Conservation (phyloP, 2,329 filamentous ascomycete species). For the Hymenoscyphus infarciens region DNA sequence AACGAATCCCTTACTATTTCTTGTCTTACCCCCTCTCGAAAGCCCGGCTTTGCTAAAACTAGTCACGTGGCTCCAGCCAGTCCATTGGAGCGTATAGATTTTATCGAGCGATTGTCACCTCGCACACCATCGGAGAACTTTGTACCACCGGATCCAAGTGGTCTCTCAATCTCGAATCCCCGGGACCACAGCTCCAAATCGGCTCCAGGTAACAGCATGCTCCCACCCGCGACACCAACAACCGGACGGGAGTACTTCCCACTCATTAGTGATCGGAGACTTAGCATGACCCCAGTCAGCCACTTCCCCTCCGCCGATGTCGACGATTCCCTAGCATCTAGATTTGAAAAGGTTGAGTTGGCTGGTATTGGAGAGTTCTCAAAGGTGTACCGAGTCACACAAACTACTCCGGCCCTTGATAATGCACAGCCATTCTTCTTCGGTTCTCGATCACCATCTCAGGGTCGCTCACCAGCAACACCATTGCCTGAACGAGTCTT, state of each 20-base stretch:
- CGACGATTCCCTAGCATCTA: conserved; percentile 67
- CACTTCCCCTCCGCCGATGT: conserved; percentile 67
- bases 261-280: conserved; percentile 55
- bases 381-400: conserved; percentile 77
- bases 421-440: conserved; percentile 41
- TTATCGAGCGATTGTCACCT: conserved; percentile 52
- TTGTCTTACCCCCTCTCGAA: conserved; percentile 36
- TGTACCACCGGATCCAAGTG: conserved; percentile 75
- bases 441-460: conserved; percentile 44
- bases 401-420: conserved; percentile 36
- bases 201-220: conserved; percentile 40
- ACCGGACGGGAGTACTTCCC: conserved; percentile 51
- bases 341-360: conserved; percentile 77
- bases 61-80: conserved; percentile 53
- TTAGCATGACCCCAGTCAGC: conserved; percentile 66
- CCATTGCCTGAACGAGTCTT: conserved; percentile 62
- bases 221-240: conserved; percentile 81
- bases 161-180: conserved; percentile 73
- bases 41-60: conserved; percentile 51
- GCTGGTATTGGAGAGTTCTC: conserved; percentile 92
- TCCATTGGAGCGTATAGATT: conserved; percentile 55
- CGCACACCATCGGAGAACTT: conserved; percentile 76
- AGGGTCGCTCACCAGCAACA: conserved; percentile 49
- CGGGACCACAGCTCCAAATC: conserved; percentile 34
- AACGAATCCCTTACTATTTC: conserved; percentile 31